Base-by-base conservation (phyloP, 1,139 yeast genomes). In the Geotrichum carabidarum region DNA sequence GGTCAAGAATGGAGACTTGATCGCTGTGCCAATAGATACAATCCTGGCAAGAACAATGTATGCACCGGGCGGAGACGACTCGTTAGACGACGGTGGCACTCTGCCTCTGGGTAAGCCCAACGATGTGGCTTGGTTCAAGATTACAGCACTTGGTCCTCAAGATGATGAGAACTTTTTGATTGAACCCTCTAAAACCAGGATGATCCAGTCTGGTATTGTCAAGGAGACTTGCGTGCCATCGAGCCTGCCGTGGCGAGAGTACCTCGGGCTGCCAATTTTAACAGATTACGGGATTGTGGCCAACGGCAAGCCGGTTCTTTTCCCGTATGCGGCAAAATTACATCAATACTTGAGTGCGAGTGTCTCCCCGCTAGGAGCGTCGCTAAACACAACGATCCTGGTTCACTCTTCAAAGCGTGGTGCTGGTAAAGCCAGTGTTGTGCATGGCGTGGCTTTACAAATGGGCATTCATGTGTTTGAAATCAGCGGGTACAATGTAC, bases 101-200 rank as follows among this genome's bases (percentile, higher is more conserved):
- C 54, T 65, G 30, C 90, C 89, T 0, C 71, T 73, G 1, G 88
- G 89, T 0, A 78, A 75, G 43, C 83, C 88, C 0, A 90, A 90
- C 65, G 77, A 82, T 0, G 80, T 91, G 12, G 95, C 93, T 0
- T 93, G 97, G 97, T 91, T 90, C 68, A 81, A 80, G 61, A 73
- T 80, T 6, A 70, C 76, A 0, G 71, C 71, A 4, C 78, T 83
- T 30, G 69, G 70, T 3, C 62, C 65, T 0, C 66, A 65, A 1
- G 69, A 75, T 0, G 68, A 65, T 5, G 55, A 57, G 1, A 89
- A 84, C 61, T 84, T 72, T 60, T 65, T 83, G 0, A 78, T 88
- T 48, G 89, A 85, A 66, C 82, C 94, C 0, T 62, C 72, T 2
- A 78, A 77, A 57, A 86, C 94, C 0, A 74, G 84, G 50, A 78